These are phyloP conservation scores for Solanum ahanhuiri DNA, from an alignment of 257 asterid genomes.

Conservation along the genomic window DNA sequence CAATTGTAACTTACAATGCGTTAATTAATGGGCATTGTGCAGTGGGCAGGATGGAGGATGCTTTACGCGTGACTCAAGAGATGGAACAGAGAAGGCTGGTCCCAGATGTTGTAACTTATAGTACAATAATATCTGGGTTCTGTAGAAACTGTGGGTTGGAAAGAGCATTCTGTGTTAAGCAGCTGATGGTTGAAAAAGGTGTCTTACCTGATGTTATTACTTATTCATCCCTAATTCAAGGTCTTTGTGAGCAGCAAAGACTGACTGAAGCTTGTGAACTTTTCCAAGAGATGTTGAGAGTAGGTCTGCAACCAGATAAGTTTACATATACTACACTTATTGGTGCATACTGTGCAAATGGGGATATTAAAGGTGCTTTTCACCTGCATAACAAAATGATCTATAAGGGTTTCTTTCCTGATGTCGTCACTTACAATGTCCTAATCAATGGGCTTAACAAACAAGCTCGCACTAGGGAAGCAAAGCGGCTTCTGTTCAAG, in stretches of 20 bases:
- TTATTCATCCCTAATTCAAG: constrained; percentile 75
- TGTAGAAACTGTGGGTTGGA: constrained; percentile 49
- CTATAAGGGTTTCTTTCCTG: constrained; percentile 61
- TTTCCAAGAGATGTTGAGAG: constrained; percentile 58
- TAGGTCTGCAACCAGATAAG: constrained; percentile 60
- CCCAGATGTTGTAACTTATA: constrained; percentile 80
- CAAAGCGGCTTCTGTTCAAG: constrained; percentile 62
- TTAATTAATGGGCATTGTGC: constrained; percentile 70
- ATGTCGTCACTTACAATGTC: constrained; percentile 81
- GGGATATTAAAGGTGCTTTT: constrained; percentile 49
- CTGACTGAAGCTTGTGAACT: constrained; percentile 51
- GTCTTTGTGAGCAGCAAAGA: constrained; percentile 59
- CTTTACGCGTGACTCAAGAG: constrained; percentile 33
- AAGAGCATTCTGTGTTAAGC: constrained; percentile 56
- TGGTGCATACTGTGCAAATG: constrained; percentile 60
- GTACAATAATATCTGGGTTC: constrained; percentile 57
- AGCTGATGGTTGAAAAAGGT: constrained; percentile 62
- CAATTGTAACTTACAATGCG: constrained; percentile 72
- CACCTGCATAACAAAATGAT: constrained; percentile 69
- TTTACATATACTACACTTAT: constrained; percentile 75
- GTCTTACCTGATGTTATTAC: constrained; percentile 60
- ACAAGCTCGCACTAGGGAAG: constrained; percentile 65
- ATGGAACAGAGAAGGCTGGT: constrained; percentile 41
- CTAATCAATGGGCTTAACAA: constrained; percentile 62
- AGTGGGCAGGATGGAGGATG: constrained; percentile 49